Conservation (phyloP, 148 eudicot genomes). For the Vaccinium myrtillus region DNA sequence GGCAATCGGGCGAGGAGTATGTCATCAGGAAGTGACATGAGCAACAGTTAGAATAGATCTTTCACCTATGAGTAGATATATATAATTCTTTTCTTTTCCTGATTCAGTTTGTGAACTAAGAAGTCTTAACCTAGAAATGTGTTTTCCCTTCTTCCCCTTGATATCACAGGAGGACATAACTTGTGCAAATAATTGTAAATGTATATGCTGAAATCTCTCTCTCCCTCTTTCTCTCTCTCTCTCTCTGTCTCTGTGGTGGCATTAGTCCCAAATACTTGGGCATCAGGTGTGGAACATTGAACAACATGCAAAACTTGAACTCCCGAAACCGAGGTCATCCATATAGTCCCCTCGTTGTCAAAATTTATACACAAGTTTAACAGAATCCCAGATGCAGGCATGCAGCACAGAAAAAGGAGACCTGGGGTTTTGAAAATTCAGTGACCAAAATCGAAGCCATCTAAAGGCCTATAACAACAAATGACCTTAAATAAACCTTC, state of each 20-base stretch:
- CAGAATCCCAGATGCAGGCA: not conserved
- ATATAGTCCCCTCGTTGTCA: not conserved
- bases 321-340: not conserved
- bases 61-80: no score
- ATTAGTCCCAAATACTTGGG: not conserved
- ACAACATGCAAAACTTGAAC: not conserved
- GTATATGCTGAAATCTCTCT: not conserved
- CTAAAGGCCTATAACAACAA: constrained; percentile 1
- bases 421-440: not conserved
- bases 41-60: no score
- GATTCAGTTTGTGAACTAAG: not conserved
- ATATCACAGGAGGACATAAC: not conserved
- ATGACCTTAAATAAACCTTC: not conserved
- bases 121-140: not conserved
- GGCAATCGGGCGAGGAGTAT: constrained; percentile 11
- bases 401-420: not conserved
- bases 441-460: not conserved
- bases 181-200: not conserved
- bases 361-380: not conserved
- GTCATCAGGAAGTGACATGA: not conserved
- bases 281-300: not conserved
- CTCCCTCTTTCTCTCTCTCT: not conserved
- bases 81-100: not conserved
- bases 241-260: not conserved
- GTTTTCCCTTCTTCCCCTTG: not conserved